Evolutionary conservation across 768 basidiomycete species (phyloP).

Genomic region (Exidia glandulosa): DNA sequence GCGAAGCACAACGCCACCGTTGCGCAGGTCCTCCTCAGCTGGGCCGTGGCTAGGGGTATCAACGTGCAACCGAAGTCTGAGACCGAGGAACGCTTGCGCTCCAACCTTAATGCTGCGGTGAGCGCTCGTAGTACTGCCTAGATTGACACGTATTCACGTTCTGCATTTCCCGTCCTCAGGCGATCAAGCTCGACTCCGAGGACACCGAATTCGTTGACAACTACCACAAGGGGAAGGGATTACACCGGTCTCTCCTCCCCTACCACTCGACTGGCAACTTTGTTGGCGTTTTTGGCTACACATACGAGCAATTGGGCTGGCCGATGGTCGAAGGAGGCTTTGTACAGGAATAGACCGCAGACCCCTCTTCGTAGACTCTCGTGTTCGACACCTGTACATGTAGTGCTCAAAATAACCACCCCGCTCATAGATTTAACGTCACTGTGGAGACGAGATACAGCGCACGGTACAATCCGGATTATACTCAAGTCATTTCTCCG

Average conservation of each 20-base stretch:
- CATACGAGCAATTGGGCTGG: not conserved
- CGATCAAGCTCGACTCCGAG: not conserved
- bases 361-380: too few species aligned
- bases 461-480: too few species aligned
- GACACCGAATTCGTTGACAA: not conserved
- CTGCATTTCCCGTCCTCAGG: not conserved
- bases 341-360: too few species aligned
- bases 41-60: not conserved
- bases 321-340: not conserved
- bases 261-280: not conserved
- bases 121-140: not conserved
- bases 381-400: too few species aligned
- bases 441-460: too few species aligned
- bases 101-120: not conserved
- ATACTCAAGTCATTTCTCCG: too few species aligned
- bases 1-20: conserved; percentile 38
- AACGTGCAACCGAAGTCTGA: not conserved
- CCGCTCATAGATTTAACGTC: too few species aligned
- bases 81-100: not conserved
- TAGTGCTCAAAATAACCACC: too few species aligned
- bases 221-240: not conserved
- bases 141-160: not conserved
- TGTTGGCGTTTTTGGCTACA: not conserved
- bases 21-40: not conserved
- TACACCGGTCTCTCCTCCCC: not conserved